phyloP scores from a whole-genome alignment of 805 yeast species.

The Teunomyces kruisii region DNA sequence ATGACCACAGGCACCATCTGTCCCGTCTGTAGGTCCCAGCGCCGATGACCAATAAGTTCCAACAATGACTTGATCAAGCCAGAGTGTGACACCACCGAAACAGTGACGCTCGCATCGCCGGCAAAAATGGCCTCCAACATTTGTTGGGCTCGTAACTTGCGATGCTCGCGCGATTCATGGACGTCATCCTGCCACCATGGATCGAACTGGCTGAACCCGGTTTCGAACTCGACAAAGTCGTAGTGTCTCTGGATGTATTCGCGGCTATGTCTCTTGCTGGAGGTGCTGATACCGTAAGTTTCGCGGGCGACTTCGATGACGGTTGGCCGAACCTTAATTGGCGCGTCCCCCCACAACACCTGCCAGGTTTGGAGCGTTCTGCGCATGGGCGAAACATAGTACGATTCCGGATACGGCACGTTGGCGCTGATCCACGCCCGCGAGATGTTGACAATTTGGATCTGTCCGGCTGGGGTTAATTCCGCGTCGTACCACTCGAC shows the following conservation, averaged over 20 bases:
- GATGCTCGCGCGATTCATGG: conserved; percentile 27
- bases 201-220: conserved; percentile 24
- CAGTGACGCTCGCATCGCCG: conserved; percentile 17
- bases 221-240: conserved; percentile 25
- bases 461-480: conserved; percentile 22
- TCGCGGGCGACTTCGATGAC: conserved; percentile 32
- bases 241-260: conserved; percentile 18
- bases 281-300: conserved; percentile 33
- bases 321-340: conserved; percentile 11
- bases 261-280: conserved; percentile 26
- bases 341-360: conserved; percentile 19
- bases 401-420: conserved; percentile 25
- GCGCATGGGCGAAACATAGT: conserved; percentile 30
- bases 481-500: conserved; percentile 33
- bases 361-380: conserved; percentile 32
- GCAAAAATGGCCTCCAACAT: conserved; percentile 28
- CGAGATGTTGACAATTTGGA: conserved; percentile 15
- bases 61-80: conserved; percentile 28
- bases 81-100: conserved; percentile 29
- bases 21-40: conserved; percentile 25
- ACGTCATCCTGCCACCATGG: conserved; percentile 20
- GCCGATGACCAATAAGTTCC: conserved; percentile 23
- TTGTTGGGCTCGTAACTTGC: conserved; percentile 24
- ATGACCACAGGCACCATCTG: conserved; percentile 29
- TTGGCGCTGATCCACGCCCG: background rate